Evolutionary conservation across 2,329 filamentous ascomycete genomes (phyloP).

Genomic region (Setomelanomma holmii): DNA sequence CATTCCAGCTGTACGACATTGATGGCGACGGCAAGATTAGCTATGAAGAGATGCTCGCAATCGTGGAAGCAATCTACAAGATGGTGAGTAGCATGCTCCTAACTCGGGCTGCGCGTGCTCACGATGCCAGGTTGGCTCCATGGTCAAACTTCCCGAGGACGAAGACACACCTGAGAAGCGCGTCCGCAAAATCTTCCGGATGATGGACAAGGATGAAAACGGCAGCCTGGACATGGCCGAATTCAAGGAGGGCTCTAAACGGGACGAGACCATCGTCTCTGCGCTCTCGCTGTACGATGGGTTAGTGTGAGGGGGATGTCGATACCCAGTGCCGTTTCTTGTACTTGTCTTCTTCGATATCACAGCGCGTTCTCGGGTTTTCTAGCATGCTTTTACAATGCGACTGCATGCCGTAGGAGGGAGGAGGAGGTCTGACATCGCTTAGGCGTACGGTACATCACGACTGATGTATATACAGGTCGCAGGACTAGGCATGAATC

Average conservation of each 20-base stretch:
- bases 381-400: constrained; percentile 38
- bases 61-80: constrained; percentile 99
- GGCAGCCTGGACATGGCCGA: constrained; percentile 95
- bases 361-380: constrained; percentile 47
- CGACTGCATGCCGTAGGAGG: constrained; percentile 36
- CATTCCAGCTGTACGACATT: constrained; percentile 98
- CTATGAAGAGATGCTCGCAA: constrained; percentile 98
- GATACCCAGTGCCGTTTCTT: constrained; percentile 38
- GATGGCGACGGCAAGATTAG: constrained; percentile 99
- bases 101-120: constrained; percentile 10
- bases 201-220: constrained; percentile 99
- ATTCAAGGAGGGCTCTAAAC: constrained; percentile 99
- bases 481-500: neutral
- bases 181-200: constrained; percentile 96
- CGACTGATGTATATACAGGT: constrained; percentile 41
- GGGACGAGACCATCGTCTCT: constrained; percentile 98
- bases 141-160: constrained; percentile 98
- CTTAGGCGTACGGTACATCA: constrained; percentile 43
- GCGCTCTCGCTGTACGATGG: constrained; percentile 96
- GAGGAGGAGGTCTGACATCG: constrained; percentile 35
- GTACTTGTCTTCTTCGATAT: constrained; percentile 48
- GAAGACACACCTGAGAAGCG: constrained; percentile 99
- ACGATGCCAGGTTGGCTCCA: constrained; percentile 81
- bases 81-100: constrained; percentile 73
- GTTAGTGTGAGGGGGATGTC: constrained; percentile 68